phyloP scores from a whole-genome alignment of 257 asterid genomes.

The Primulina eburnea region DNA sequence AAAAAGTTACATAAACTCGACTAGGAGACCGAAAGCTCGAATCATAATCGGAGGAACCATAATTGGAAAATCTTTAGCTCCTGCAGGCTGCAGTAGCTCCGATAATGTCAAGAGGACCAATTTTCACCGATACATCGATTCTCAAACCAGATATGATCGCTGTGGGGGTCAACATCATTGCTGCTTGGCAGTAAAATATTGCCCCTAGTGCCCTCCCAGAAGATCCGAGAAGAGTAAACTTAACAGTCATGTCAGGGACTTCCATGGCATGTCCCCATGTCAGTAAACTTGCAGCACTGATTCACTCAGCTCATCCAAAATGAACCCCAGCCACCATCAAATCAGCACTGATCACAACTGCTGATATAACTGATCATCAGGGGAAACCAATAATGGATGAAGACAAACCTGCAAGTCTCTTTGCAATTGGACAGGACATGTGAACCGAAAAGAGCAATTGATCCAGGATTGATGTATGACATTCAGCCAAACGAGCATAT shows the following conservation, averaged over 20 bases:
- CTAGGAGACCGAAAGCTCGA: conserved; percentile 51
- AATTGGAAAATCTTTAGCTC: conserved; percentile 66
- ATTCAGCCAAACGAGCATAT: conserved; percentile 58
- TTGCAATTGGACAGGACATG: conserved; percentile 88
- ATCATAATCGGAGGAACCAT: conserved; percentile 73
- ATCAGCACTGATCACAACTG: conserved; percentile 90
- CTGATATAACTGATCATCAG: conserved; percentile 51
- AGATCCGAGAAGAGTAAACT: conserved; percentile 83
- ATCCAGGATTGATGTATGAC: conserved; percentile 79
- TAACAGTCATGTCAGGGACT: conserved; percentile 91
- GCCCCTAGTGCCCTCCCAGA: conserved; percentile 87
- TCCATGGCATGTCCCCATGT: conserved; percentile 97
- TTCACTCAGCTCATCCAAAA: conserved; percentile 67
- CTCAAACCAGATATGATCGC: conserved; percentile 90
- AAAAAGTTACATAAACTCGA: conserved; percentile 56
- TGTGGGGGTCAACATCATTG: conserved; percentile 82
- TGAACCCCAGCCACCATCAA: conserved; percentile 81
- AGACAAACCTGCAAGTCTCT: conserved; percentile 55
- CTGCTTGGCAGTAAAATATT: conserved; percentile 94
- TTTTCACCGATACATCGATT: conserved; percentile 70
- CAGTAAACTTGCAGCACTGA: conserved; percentile 73
- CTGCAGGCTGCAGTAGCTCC: conserved; percentile 84
- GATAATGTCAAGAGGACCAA: conserved; percentile 88
- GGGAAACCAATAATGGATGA: conserved; percentile 84
- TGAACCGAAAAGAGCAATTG: conserved; percentile 60